A percentile compares a stretch with the other conserved stretches of the same genome.
phyloP scores from a whole-genome alignment of 2,329 filamentous ascomycete species.

The Exophiala calicioides region DNA sequence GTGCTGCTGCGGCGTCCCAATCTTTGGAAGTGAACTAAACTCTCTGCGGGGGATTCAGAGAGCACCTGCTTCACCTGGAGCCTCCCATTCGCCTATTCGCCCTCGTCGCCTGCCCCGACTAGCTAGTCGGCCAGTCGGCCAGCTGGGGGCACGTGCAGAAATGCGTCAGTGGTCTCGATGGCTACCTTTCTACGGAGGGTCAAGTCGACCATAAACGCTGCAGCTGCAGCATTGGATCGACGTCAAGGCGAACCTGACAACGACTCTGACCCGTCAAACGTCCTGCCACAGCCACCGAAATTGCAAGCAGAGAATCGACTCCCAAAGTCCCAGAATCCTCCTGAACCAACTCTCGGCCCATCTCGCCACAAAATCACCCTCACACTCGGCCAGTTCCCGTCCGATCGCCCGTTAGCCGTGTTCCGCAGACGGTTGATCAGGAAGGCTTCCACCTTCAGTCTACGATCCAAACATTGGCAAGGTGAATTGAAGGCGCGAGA shows the following conservation, averaged over 20 bases:
- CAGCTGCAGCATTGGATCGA: constrained; percentile 4
- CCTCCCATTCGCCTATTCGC: constrained; percentile 4
- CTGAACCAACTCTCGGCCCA: constrained; percentile 5
- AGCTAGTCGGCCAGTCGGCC: background rate
- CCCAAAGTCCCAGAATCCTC: constrained; percentile 12
- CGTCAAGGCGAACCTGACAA: constrained; percentile 3
- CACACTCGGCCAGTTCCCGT: constrained; percentile 6
- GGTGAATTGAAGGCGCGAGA: constrained; percentile 10
- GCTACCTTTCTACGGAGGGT: constrained; percentile 28
- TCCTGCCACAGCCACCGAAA: no score
- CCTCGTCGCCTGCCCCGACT: no score
- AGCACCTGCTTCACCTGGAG: constrained; percentile 9
- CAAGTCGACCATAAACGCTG: constrained; percentile 22
- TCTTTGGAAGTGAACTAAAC: background rate
- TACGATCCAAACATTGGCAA: constrained; percentile 19
- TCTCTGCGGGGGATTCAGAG: background rate
- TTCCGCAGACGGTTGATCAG: constrained; percentile 28
- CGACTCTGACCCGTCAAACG: background rate
- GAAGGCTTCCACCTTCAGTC: constrained; percentile 29
- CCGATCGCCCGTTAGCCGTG: constrained; percentile 18
- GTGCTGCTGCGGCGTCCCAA: no score
- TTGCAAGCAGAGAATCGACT: constrained; percentile 8
- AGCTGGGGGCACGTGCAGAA: constrained; percentile 6
- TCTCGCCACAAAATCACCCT: constrained; percentile 11
- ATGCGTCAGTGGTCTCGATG: constrained; percentile 11